Percentiles rank a stretch among this genome's conserved stretches.
These are phyloP conservation scores for Fragilaria crotonensis DNA, from an alignment of 108 stramenopile species.

Conservation along the genomic window DNA sequence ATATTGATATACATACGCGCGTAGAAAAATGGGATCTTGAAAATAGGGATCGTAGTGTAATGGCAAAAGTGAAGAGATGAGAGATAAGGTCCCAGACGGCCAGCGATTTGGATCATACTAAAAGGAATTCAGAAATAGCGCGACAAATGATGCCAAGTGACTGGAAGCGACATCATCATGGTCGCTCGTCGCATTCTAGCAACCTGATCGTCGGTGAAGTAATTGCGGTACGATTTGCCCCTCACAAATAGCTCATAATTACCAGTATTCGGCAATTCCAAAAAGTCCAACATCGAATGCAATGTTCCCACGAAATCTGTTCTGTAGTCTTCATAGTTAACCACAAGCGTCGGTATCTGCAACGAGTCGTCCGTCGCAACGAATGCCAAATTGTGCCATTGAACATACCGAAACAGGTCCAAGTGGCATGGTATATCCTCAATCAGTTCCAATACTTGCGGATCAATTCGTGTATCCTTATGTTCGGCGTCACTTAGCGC, in stretches of 20 bases:
- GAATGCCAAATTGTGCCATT: constrained; percentile 80
- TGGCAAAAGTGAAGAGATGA: no score
- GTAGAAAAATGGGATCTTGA: no score
- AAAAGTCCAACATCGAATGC: constrained; percentile 43
- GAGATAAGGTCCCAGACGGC: no score
- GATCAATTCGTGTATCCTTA: constrained; percentile 20
- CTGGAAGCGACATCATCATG: no score
- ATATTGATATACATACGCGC: no score
- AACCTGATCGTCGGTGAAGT: no score
- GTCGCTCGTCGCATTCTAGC: no score
- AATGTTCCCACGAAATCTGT: constrained; percentile 39
- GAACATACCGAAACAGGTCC: constrained; percentile 68
- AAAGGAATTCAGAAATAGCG: no score
- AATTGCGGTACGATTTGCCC: not conserved
- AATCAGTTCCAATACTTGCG: constrained; percentile 19
- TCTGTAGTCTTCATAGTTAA: constrained; percentile 77
- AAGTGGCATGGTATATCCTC: constrained; percentile 56
- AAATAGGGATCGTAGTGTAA: no score
- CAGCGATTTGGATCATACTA: no score
- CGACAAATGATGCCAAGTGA: no score
- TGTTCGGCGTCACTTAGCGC: constrained; percentile 14
- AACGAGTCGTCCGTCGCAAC: constrained; percentile 31
- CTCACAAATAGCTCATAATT: not conserved
- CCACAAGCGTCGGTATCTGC: constrained; percentile 38
- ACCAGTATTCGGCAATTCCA: constrained; percentile 22